Conservation (phyloP, 108 stramenopile species). For the Cyclotella baltica region DNA sequence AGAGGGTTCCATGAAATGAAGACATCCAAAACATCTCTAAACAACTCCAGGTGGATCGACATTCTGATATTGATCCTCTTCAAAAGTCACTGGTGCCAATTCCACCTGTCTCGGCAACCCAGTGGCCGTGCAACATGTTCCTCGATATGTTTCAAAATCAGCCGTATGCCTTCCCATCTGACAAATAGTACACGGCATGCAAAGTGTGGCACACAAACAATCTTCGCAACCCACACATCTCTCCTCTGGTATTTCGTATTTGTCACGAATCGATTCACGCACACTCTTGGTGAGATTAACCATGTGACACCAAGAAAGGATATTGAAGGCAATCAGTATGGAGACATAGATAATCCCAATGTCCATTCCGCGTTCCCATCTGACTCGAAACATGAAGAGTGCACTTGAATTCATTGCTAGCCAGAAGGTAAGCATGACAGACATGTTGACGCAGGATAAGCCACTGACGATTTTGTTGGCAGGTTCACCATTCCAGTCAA, state of each 20-base stretch:
- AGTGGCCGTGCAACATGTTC: conserved; percentile 53
- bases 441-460: conserved; percentile 60
- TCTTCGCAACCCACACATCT: conserved; percentile 58
- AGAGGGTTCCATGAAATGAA: no score
- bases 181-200: conserved; percentile 70
- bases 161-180: conserved; percentile 88
- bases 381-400: conserved; percentile 47
- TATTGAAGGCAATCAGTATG: conserved; percentile 57
- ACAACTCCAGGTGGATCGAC: conserved; percentile 29
- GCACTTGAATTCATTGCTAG: conserved; percentile 60
- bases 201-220: conserved; percentile 62
- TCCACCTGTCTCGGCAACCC: conserved; percentile 58
- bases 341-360: conserved; percentile 45
- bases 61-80: conserved; percentile 42
- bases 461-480: conserved; percentile 58
- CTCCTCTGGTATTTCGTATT: conserved; percentile 69
- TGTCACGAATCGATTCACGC: conserved; percentile 64
- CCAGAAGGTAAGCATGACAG: conserved; percentile 67
- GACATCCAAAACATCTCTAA: no score
- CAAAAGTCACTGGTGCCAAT: conserved; percentile 43
- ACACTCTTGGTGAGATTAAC: conserved; percentile 51
- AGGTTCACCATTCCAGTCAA: conserved; percentile 73
- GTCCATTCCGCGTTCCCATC: conserved; percentile 52
- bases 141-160: conserved; percentile 65
- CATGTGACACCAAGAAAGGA: conserved; percentile 50